phyloP scores from a whole-genome alignment of 1,284 basidiomycete genomes.

The Melanopsichium pennsylvanicum region DNA sequence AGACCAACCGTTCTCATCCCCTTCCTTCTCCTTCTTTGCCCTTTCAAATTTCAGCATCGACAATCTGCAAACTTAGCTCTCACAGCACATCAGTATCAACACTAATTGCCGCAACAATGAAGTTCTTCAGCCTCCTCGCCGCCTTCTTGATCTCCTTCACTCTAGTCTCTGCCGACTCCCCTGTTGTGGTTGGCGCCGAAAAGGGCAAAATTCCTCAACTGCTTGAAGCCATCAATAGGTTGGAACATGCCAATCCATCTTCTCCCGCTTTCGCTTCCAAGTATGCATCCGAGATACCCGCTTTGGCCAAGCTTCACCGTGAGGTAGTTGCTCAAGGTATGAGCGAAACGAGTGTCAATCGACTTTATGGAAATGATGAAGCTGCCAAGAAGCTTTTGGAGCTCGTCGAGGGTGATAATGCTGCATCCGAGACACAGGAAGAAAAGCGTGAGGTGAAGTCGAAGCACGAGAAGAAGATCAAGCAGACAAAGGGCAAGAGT shows the following conservation, averaged over 20 bases:
- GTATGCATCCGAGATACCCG: slow-evolving; percentile 4
- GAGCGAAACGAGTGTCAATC: slow-evolving; percentile 5
- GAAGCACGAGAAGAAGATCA: slow-evolving; percentile 4
- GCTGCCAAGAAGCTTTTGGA: slow-evolving; percentile 14
- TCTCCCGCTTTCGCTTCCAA: slow-evolving; percentile 4
- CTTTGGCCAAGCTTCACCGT: slow-evolving; percentile 22
- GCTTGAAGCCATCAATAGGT: slow-evolving; percentile 23
- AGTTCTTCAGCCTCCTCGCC: slow-evolving; percentile 29
- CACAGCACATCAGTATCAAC: no score
- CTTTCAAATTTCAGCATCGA: no score
- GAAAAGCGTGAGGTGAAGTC: slow-evolving; percentile 11
- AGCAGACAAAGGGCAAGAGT: background rate
- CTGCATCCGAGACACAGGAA: no score
- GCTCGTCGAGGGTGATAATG: slow-evolving; percentile 10
- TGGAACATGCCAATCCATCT: slow-evolving; percentile 24
- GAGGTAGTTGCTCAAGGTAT: slow-evolving; percentile 11
- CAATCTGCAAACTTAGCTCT: no score
- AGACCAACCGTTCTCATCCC: background rate
- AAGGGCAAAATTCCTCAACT: slow-evolving; percentile 26
- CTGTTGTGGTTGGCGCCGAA: slow-evolving; percentile 9
- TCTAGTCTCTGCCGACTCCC: slow-evolving; percentile 15
- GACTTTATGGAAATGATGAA: slow-evolving; percentile 17
- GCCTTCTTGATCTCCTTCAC: slow-evolving; percentile 14
- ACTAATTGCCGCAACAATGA: slow-evolving; percentile 16
- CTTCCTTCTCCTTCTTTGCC: background rate